These are phyloP conservation scores for Rhamnella rubrinervis DNA, from an alignment of 331 rosid genomes.

Conservation along the genomic window DNA sequence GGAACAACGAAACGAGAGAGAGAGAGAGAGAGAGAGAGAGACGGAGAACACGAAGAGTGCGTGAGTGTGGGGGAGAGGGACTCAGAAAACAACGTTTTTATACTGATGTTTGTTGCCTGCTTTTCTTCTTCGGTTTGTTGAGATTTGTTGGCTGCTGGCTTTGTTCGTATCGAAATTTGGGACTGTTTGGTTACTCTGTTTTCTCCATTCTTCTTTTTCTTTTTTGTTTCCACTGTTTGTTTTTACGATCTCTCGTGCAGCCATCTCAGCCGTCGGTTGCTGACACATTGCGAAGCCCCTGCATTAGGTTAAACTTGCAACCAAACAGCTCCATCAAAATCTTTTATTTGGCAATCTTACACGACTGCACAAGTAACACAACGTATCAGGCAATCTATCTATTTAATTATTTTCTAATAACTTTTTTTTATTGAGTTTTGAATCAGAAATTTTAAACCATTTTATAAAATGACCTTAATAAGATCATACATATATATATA, in stretches of 20 bases:
- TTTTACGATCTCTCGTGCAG: background rate
- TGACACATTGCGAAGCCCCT: too few species aligned
- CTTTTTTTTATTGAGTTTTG: too few species aligned
- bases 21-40: conserved; percentile 16
- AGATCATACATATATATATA: too few species aligned
- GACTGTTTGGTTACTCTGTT: conserved; percentile 11
- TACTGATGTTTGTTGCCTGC: conserved; percentile 1
- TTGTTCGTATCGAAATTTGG: conserved; percentile 38
- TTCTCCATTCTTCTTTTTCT: background rate
- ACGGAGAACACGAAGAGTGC: conserved; percentile 55
- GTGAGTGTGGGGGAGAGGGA: conserved; percentile 2
- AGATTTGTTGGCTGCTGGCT: conserved; percentile 31
- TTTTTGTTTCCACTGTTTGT: conserved; percentile 25
- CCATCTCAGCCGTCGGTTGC: background rate
- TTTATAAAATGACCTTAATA: too few species aligned
- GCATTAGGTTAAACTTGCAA: too few species aligned
- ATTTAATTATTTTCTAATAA: too few species aligned
- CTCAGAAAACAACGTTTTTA: conserved; percentile 19
- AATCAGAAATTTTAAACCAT: too few species aligned
- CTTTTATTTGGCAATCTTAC: too few species aligned
- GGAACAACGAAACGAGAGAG: conserved; percentile 3
- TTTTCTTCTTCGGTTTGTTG: conserved; percentile 28
- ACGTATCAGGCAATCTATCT: too few species aligned
- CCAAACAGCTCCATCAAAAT: too few species aligned
- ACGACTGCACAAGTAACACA: too few species aligned